These are phyloP conservation scores for Monosporascus sp. DNA, from an alignment of 2,329 filamentous ascomycete species.

Conservation along the genomic window DNA sequence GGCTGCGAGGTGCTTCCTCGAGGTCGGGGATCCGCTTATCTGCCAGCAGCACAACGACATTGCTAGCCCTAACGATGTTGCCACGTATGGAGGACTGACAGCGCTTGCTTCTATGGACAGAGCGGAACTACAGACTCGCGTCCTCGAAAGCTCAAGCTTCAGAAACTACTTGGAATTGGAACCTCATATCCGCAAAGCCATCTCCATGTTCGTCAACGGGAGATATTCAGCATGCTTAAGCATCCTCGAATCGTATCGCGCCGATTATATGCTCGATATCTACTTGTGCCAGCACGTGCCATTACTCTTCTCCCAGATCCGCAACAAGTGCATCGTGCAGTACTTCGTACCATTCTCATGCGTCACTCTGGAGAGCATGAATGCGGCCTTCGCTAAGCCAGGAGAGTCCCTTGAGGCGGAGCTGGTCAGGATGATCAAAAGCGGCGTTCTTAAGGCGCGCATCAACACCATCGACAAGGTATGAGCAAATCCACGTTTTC, in stretches of 20 bases:
- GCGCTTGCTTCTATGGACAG: constrained; percentile 87
- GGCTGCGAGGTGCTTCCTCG: constrained; percentile 68
- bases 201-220: constrained; percentile 82
- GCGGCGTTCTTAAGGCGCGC: constrained; percentile 65
- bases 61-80: constrained; percentile 79
- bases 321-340: constrained; percentile 87
- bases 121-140: constrained; percentile 63
- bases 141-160: constrained; percentile 77
- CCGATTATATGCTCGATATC: constrained; percentile 87
- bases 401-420: constrained; percentile 65
- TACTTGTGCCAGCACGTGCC: constrained; percentile 72
- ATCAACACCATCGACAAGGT: constrained; percentile 79
- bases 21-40: constrained; percentile 47
- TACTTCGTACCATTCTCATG: constrained; percentile 88
- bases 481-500: constrained; percentile 6
- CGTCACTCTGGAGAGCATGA: constrained; percentile 75
- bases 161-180: constrained; percentile 86
- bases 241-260: constrained; percentile 73
- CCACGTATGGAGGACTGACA: constrained; percentile 84
- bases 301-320: constrained; percentile 66
- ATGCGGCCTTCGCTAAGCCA: constrained; percentile 64
- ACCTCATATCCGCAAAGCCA: constrained; percentile 87
- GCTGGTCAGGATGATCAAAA: constrained; percentile 70
- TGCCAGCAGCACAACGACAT: constrained; percentile 61
- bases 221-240: constrained; percentile 82